Base-by-base conservation (phyloP, 352 stramenopile genomes). In the Globisporangium middletonii region DNA sequence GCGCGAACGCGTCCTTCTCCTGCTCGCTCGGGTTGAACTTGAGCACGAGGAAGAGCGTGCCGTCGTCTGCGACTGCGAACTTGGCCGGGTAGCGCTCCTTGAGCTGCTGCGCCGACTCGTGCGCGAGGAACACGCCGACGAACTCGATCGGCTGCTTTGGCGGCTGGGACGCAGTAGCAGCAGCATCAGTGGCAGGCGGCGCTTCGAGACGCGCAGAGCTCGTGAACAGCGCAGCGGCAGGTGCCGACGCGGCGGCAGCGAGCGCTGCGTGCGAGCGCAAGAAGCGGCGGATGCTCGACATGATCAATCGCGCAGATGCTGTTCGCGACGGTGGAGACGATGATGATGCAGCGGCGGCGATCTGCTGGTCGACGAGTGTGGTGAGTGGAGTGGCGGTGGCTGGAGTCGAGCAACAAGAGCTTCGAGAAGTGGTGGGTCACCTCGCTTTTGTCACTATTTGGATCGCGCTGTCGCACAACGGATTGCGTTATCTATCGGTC, bases 1-100 rank as follows among this genome's bases (percentile, higher is more conserved):
- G 83, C 33, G 74, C 75, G 55, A 94, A 94, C 33, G 75, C 68
- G 42, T 90, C 74, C 49, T 87, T 77, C 67, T 94, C 83, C 50
- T 86, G 57, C 16, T 65, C 70, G 7, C 73, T 83, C 47, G 83
- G 83, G 63, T 92, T 83, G 64, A 78, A 89, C 61, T 86, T 88
- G 65, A 94, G 76, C 56, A 90, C 78, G 28, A 90, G 68, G 42
- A 89, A 86, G 5, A 90, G 64, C 47, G 62, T 73, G 46, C 77
- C 67, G 11, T 64, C 68, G 11, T 55, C 53, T 1, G 46, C 53
- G 3, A 47, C 58, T 35, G 52, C 55, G 46, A 86, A 86, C 60
- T 84, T 83, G 67, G 67, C 52, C 18, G 79, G 78, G 65, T 83
- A 92, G 23, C 79, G 71, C 51, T 68, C 59, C 15, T 68, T 65